Base-by-base conservation (phyloP, 75 land plant species). In the Selaginella tamariscina region DNA sequence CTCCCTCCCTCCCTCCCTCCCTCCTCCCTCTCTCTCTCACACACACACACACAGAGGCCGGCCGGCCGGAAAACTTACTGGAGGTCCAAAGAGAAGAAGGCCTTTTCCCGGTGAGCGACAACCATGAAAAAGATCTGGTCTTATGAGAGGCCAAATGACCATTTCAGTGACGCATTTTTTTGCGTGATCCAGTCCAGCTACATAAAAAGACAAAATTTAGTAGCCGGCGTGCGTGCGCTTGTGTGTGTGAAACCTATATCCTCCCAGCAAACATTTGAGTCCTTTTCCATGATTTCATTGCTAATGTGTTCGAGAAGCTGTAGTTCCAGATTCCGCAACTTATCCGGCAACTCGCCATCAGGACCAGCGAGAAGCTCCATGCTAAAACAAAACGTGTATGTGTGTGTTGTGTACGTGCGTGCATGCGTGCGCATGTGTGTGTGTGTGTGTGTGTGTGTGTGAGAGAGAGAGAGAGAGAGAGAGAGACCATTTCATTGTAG, bases 101-200 rank as follows among this genome's bases (percentile, higher is more conserved):
- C 98, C 98, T 77, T 82, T 85, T 67, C 98, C 98, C 0, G 98
- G 98, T 79, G 98, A 85, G 33, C 98, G 88, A 72, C 98, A 94
- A 66, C 98, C 98, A 70, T 80, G 80, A 65, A 94, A 94, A 60
- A 94, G 83, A 73, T 94, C 98, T 28, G 98, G 98, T 49, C 98
- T 96, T 68, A 90, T 56, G 20, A 94, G 78, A 73, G 98, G 98
- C 91, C 91, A 94, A 74, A 94, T 89, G 1, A 94, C 98, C 98
- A 94, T 94, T 71, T 94, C 98, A 22, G 85, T 90, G 55, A 94
- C 98, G 73, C 96, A 89, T 64, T 94, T 90, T 74, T 94, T 94
- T 21, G 98, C 98, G 87, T 94, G 98, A 78, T 90, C 98, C 68
- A 94, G 70, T 30, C 98, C 98, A 85, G 96, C 98, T 94, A 64